Evolutionary conservation across 163 green algal species (phyloP), one percentile per base, ranked within the genome.

Genomic region (Botryococcus braunii): DNA sequence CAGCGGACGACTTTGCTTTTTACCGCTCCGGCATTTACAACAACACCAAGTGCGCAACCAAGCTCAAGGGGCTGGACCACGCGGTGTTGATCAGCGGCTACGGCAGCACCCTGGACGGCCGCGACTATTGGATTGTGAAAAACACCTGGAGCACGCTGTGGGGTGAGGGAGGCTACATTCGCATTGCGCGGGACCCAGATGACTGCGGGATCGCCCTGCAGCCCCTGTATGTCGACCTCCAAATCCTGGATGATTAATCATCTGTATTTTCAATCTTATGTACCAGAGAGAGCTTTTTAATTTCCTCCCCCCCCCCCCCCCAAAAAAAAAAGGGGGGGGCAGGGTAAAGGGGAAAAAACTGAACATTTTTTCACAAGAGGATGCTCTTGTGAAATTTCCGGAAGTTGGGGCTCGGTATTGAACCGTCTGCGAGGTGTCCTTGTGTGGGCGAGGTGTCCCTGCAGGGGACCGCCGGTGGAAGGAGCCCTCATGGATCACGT

Each of bases 101-200:
- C 41, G 81, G 74, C 34, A 69, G 62, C 34, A 74, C 67, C 62
- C 64, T 71, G 2, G 72, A 76, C 5, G 82, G 69, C 6, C 37
- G 77, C 69, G 72, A 79, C 49, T 91, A 86, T 64, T 91, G 85
- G 85, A 31, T 76, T n/a, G 69, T 79, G 41, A 80, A 78, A 68
- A 83, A 83, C 69, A 80, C 71, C 2, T 85, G 79, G 80, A 71
- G 56, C 17, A 9, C 55, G 21, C 43, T 56, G 11, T 81, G 75
- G 78, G 80, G 80, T 2, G 80, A 85, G 50, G 60, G 66, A 5
- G 80, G 80, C 1, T 86, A 85, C 72, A 82, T 86, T 39, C 71
- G 68, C 5, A 79, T 86, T 63, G 46, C 69, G 0, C 66, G 74
- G 46, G 59, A 66, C 36, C 40, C 61, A 5, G 40, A 31, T 31